Evolutionary conservation across 306 rosid species (phyloP), one percentile per base, ranked within the genome.

Genomic region (Albizia julibrissin): DNA sequence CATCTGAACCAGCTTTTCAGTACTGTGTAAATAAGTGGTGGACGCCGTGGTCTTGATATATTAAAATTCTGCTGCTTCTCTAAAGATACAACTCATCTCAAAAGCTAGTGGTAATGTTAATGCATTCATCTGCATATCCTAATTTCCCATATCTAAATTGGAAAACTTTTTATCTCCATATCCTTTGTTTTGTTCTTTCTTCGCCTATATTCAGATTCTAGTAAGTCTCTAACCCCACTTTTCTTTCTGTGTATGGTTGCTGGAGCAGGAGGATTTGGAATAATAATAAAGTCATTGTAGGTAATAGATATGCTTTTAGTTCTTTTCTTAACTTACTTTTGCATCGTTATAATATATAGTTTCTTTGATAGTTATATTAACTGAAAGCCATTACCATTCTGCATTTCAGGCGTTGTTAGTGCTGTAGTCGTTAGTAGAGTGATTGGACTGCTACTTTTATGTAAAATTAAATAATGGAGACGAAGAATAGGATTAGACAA

Each of bases 231-330:
- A 10, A 74, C 78, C n/a, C 70, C 42, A 61, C 14, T 69, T 33
- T 69, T 21, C 44, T 80, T 86, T 74, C 59, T 80, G 67, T 22
- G 68, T 44, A 62, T n/a, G 39, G 8, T 84, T 78, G 84, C 8
- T 8, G 10, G 24, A 54, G 21, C 97, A 88, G 98, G 0, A 0
- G 9, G 15, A 8, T 0, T 21, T 54, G 21, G 12, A 54, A 0
- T 0, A 9, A 54, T 0, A 0, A n/a, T 4, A 86, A 79, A 81
- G 0, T 78, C 44, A 0, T 14, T 64, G 40, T 90, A 79, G 98
- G 98, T 93, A 93, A 88, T 44, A 15, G 18, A 64, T 82, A 34
- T 10, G 15, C 16, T 26, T 76, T 50, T 67, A 44, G 22, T 19
- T 46, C 50, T 39, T 3, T 42, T 71, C 46, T 13, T 37, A 1